Conservation (phyloP, 108 stramenopile species). For the Pseudonitzschia pungens region DNA sequence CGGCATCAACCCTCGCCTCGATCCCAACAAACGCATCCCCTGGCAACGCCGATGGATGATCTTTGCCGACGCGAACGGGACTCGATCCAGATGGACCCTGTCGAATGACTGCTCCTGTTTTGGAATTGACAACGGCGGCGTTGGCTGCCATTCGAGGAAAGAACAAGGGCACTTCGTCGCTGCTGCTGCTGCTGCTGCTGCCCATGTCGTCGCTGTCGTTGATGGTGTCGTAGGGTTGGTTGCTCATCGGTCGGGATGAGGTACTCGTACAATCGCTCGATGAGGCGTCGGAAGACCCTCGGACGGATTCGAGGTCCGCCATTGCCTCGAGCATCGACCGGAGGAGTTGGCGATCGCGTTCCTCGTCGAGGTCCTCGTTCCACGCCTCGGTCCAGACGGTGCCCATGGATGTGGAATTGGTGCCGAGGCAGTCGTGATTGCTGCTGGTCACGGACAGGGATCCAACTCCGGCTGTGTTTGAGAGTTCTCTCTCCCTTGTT, state of each 20-base stretch:
- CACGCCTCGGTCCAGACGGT: not conserved
- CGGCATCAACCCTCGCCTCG: no score
- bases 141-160: not conserved
- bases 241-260: no score
- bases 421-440: not conserved
- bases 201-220: not conserved
- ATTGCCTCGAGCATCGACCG: slow-evolving; percentile 7
- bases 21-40: no score
- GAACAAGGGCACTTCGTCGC: not conserved
- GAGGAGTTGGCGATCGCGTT: not conserved
- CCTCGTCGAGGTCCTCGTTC: not conserved
- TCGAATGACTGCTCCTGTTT: not conserved
- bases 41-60: no score
- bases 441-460: not conserved
- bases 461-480: not conserved
- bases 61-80: no score
- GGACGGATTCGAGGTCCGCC: slow-evolving; percentile 2
- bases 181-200: no score
- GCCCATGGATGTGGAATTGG: not conserved
- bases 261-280: no score
- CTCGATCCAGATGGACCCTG: no score
- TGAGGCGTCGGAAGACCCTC: not conserved
- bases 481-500: no score
- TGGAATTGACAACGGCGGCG: not conserved
- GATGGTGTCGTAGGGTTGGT: not conserved